phyloP scores from a whole-genome alignment of 768 basidiomycete genomes.

The Xerocomus brunneocitrinus region DNA sequence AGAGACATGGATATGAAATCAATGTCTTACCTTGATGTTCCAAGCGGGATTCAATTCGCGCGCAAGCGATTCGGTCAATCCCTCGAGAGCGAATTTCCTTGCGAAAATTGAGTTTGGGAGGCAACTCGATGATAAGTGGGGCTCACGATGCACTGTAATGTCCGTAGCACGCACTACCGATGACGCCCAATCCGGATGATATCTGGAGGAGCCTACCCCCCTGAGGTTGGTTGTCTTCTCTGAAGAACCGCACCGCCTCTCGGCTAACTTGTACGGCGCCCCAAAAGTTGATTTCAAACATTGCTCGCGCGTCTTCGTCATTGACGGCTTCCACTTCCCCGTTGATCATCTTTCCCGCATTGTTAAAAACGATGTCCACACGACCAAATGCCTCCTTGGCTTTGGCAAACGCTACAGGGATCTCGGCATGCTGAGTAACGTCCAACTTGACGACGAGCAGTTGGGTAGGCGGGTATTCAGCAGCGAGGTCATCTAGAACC shows the following conservation, averaged over 20 bases:
- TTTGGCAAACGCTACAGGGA: constrained; percentile 25
- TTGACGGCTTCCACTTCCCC: constrained; percentile 35
- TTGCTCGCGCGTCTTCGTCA: constrained; percentile 26
- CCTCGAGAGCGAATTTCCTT: constrained; percentile 27
- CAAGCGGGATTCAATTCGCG: constrained; percentile 24
- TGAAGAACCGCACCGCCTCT: constrained; percentile 32
- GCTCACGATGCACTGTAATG: constrained; percentile 28
- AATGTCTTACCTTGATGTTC: constrained; percentile 18
- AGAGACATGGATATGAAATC: neutral
- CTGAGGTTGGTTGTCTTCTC: constrained; percentile 33
- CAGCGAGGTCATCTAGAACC: constrained; percentile 25
- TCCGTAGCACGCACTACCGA: constrained; percentile 2
- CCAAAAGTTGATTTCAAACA: constrained; percentile 39
- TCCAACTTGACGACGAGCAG: constrained; percentile 29
- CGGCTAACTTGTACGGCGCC: constrained; percentile 28
- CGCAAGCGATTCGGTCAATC: constrained; percentile 21
- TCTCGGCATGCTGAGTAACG: constrained; percentile 26
- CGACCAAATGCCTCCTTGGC: constrained; percentile 31
- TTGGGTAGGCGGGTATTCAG: constrained; percentile 20
- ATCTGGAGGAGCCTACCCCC: constrained; percentile 36
- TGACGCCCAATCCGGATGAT: constrained; percentile 26
- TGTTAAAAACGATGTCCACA: constrained; percentile 37
- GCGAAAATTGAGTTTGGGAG: neutral
- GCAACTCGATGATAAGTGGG: neutral
- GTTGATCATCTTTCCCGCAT: constrained; percentile 28